Base-by-base conservation (phyloP, 2,329 filamentous ascomycete genomes). In the Sclerotiophoma versabilis region DNA sequence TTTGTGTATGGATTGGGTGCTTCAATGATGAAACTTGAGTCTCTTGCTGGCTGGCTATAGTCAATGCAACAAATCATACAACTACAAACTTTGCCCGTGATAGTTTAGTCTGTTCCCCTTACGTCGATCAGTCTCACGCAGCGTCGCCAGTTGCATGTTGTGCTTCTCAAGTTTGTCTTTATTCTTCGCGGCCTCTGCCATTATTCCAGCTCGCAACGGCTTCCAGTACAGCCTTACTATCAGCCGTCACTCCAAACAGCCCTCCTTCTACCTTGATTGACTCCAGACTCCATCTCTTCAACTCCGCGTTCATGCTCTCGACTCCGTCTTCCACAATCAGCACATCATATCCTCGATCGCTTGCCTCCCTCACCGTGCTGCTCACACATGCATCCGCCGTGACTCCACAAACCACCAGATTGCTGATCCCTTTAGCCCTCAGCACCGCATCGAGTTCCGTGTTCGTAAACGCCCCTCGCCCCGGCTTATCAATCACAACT, bases 331-430 rank as follows among this genome's bases (percentile, higher is more conserved):
- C 77, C 3, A 84, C 63, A 1, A 84, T 60, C 11, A 83, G 62
- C 54, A 81, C 82, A 63, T 84, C 82, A 53, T 81, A 84, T 0
- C 81, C 82, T 5, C 80, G 76, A 70, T 85, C 82, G 55, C 79
- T 84, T 10, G 81, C 83, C 65, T 85, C 82, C 17, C 82, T 74
- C 69, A 84, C 81, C 5, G 82, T 85, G 8, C 76, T 83, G 20
- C 78, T 80, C 3, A 85, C 81, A 60, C 81, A 83, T 11, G 82
- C 81, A 66, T 85, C 82, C 0, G 82, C 84, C 5, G 82, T 84
- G 4, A 84, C 81, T 4, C 83, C 83, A 14, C 77, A 79, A 14
- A 84, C 63, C 11, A 85, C 73, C 47, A 85, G 68, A 60, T 84
- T 84, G 59, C 74, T 79, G 14, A 84, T 70, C 0, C 81, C 80